Evolutionary conservation across 305 asterid species (phyloP).

Genomic region (Fraxinus dipetala): DNA sequence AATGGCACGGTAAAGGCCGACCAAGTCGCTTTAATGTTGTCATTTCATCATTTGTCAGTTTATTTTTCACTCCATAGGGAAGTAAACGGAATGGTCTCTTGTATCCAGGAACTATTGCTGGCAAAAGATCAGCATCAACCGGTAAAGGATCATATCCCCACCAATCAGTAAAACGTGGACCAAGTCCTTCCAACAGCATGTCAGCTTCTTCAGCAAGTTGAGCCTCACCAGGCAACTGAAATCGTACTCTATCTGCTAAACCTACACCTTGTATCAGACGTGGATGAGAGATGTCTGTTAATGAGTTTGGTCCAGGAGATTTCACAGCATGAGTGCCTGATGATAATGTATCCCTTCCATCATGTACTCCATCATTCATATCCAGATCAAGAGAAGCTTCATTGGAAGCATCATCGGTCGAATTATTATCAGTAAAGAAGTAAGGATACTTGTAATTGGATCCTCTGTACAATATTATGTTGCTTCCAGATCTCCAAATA

Average conservation of each 20-base stretch:
- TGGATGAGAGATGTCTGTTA: conserved; percentile 31
- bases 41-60: conserved; percentile 90
- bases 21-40: conserved; percentile 80
- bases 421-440: conserved; percentile 42
- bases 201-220: conserved; percentile 78
- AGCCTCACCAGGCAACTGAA: conserved; percentile 90
- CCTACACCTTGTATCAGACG: conserved; percentile 79
- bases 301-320: conserved; percentile 30
- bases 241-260: conserved; percentile 75
- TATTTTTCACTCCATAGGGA: conserved; percentile 84
- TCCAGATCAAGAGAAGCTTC: conserved; percentile 43
- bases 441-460: conserved; percentile 82
- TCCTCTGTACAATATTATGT: conserved; percentile 82
- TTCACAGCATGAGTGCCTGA: conserved; percentile 28
- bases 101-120: conserved; percentile 81
- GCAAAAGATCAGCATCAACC: conserved; percentile 92
- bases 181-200: conserved; percentile 77
- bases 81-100: conserved; percentile 83
- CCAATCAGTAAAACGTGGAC: conserved; percentile 94
- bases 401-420: conserved; percentile 29
- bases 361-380: conserved; percentile 27
- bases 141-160: conserved; percentile 94
- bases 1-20: conserved; percentile 88
- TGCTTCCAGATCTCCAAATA: conserved; percentile 95
- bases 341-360: conserved; percentile 27